Evolutionary conservation across 179 eudicot genomes (phyloP).

Genomic region (Nepenthes alata): DNA sequence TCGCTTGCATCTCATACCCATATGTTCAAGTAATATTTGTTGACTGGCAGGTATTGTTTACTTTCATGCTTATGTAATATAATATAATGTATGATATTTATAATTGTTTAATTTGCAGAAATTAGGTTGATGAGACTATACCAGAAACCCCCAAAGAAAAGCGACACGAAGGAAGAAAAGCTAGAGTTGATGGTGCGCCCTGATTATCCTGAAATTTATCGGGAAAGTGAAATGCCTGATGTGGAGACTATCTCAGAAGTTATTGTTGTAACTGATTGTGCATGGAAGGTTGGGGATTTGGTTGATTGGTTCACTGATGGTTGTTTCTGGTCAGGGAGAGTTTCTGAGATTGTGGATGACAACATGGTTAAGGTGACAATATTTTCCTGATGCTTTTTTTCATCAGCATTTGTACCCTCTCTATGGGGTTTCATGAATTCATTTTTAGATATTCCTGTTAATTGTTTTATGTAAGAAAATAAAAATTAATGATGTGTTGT

Average conservation of each 20-base stretch:
- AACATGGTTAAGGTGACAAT: conserved; percentile 49
- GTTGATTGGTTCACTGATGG: conserved; percentile 63
- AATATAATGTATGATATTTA: not conserved
- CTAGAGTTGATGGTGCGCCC: conserved; percentile 70
- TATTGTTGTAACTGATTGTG: conserved; percentile 35
- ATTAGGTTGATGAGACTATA: conserved; percentile 29
- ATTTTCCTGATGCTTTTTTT: not conserved
- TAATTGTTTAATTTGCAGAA: conserved; percentile 25
- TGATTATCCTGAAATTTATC: conserved; percentile 39
- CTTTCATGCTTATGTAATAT: not conserved
- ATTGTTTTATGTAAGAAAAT: not conserved
- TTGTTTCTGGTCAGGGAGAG: conserved; percentile 65
- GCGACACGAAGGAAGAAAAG: conserved; percentile 13
- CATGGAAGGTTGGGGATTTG: conserved; percentile 69
- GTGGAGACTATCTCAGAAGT: conserved; percentile 32
- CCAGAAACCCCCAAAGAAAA: conserved; percentile 20
- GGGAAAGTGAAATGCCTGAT: conserved; percentile 30
- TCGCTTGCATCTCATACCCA: too few species aligned
- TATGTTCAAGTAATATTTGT: not conserved
- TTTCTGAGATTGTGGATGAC: conserved; percentile 37
- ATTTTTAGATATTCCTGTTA: not conserved
- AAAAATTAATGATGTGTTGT: too few species aligned
- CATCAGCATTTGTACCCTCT: not conserved
- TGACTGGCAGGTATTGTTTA: not conserved
- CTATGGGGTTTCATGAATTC: not conserved